Evolutionary conservation across 495 filamentous ascomycete species (phyloP).

Genomic region (Penicillium herquei): DNA sequence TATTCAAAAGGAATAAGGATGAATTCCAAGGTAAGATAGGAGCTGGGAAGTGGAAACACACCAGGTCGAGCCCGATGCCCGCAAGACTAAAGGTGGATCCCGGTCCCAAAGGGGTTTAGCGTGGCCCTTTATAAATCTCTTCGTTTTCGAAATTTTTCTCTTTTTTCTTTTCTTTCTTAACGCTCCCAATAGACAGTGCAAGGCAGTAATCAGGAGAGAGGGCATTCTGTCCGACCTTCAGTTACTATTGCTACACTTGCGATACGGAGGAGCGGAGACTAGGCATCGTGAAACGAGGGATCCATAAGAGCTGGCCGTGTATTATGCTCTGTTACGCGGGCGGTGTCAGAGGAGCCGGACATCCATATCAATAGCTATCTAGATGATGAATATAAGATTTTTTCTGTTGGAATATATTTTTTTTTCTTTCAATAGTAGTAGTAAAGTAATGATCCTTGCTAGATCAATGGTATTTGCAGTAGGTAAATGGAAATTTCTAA

Average conservation of each 20-base stretch:
- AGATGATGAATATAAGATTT: not conserved
- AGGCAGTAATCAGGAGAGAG: conserved; percentile 61
- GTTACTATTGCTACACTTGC: conserved; percentile 68
- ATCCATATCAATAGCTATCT: conserved; percentile 27
- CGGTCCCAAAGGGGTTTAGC: conserved; percentile 35
- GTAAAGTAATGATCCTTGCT: not conserved
- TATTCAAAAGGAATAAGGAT: conserved; percentile 2
- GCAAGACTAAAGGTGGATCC: conserved; percentile 11
- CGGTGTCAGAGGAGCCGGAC: conserved; percentile 89
- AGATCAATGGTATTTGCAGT: conserved; percentile 12
- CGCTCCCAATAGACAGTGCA: conserved; percentile 89
- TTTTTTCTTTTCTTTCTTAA: conserved; percentile 51
- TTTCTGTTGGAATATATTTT: not conserved
- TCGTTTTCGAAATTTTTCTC: conserved; percentile 21
- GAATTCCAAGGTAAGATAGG: not conserved
- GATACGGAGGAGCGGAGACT: conserved; percentile 83
- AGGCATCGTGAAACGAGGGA: conserved; percentile 53
- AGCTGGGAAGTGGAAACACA: conserved; percentile 10
- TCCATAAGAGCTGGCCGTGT: conserved; percentile 91
- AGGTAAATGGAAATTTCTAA: conserved; percentile 14
- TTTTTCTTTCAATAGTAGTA: too few species aligned
- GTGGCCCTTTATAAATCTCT: conserved; percentile 24
- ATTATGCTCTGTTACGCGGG: conserved; percentile 71
- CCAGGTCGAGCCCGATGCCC: conserved; percentile 8
- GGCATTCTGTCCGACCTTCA: conserved; percentile 68